Conservation (phyloP, 2,329 filamentous ascomycete species). For the Mariannaea sp. region DNA sequence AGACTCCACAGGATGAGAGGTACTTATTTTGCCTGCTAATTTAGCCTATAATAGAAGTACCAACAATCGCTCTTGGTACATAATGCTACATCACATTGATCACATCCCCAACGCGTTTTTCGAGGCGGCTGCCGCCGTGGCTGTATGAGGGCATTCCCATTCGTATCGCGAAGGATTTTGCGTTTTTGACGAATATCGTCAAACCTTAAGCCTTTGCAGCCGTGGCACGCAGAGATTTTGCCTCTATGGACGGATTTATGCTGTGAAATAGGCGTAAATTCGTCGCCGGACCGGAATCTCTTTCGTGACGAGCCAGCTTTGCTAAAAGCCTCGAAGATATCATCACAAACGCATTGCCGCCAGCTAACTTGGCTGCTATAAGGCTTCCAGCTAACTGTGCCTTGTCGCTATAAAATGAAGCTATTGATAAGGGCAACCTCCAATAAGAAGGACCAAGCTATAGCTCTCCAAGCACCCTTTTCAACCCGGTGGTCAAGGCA, state of each 20-base stretch:
- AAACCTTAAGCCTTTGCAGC: too few relatives aligned
- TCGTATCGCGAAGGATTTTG: too few relatives aligned
- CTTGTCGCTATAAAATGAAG: background rate
- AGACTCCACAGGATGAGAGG: background rate
- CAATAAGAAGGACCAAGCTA: slow-evolving; percentile 7
- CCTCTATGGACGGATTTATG: too few relatives aligned
- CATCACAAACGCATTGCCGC: background rate
- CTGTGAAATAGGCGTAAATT: too few relatives aligned
- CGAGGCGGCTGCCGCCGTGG: background rate
- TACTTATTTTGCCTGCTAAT: background rate
- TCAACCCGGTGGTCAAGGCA: slow-evolving; percentile 1
- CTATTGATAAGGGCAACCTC: slow-evolving; percentile 2
- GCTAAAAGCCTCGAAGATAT: background rate
- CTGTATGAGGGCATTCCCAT: too few relatives aligned
- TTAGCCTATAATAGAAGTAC: background rate
- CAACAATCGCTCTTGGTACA: background rate
- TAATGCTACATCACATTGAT: background rate
- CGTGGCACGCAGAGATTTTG: too few relatives aligned
- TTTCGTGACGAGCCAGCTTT: too few relatives aligned
- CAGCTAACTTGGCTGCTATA: background rate
- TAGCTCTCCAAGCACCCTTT: slow-evolving; percentile 1
- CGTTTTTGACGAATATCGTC: too few relatives aligned
- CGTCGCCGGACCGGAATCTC: too few relatives aligned
- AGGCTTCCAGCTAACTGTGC: background rate
- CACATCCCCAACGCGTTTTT: background rate